phyloP scores from a whole-genome alignment of 169 alveolate genomes.

The Eimeria tenella region DNA sequence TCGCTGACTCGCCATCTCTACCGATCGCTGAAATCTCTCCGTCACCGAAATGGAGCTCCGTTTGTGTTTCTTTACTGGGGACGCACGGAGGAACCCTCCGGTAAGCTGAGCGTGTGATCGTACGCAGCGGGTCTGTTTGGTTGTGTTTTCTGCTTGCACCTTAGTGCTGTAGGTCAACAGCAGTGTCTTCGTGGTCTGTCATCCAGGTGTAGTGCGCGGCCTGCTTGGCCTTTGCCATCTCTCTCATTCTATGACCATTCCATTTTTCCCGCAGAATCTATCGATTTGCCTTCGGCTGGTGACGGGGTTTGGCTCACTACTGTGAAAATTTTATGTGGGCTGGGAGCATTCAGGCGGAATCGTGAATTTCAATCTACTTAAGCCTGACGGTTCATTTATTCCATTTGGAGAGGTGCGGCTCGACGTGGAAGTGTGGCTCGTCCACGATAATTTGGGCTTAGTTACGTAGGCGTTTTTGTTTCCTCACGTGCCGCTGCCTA shows the following conservation, averaged over 20 bases:
- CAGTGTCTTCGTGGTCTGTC: too few relatives aligned
- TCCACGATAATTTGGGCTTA: too few relatives aligned
- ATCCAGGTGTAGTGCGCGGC: too few relatives aligned
- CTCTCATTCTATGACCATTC: too few relatives aligned
- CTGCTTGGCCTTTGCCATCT: too few relatives aligned
- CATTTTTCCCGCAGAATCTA: too few relatives aligned
- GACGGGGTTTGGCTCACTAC: too few relatives aligned
- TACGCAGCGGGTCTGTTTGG: too few relatives aligned
- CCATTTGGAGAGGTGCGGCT: slow-evolving; percentile 63
- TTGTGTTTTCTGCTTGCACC: too few relatives aligned
- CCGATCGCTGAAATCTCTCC: slow-evolving; percentile 28
- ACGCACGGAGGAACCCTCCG: slow-evolving; percentile 20
- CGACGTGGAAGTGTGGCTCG: background rate
- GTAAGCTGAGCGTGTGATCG: background rate
- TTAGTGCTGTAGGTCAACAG: too few relatives aligned
- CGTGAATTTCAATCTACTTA: slow-evolving; percentile 80
- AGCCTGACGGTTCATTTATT: slow-evolving; percentile 80
- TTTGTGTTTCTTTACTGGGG: slow-evolving; percentile 45
- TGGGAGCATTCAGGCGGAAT: slow-evolving; percentile 79
- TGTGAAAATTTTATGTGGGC: background rate
- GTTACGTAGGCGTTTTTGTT: too few relatives aligned
- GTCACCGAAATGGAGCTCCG: slow-evolving; percentile 67
- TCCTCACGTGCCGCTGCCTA: background rate
- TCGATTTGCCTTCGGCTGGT: too few relatives aligned
- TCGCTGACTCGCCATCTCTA: slow-evolving; percentile 71